Conservation (phyloP, 2,329 filamentous ascomycete genomes). For the Blumeria graminis region DNA sequence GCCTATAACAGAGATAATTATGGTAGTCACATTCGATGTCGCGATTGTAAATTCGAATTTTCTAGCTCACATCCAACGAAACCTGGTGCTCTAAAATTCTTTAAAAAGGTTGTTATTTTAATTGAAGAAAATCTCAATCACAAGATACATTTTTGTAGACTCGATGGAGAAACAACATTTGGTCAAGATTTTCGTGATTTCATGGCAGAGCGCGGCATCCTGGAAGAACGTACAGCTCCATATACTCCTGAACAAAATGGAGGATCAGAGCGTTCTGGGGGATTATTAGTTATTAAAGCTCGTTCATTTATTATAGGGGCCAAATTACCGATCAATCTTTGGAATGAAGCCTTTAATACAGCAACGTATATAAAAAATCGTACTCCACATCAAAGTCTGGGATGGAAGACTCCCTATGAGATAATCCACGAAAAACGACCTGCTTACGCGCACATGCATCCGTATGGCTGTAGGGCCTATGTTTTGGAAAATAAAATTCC, state of each 20-base stretch:
- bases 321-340: neutral
- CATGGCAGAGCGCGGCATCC: neutral
- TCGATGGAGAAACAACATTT: neutral
- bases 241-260: neutral
- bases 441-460: neutral
- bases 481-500: neutral
- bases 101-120: neutral
- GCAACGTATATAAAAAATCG: neutral
- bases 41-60: neutral
- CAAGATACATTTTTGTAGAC: neutral
- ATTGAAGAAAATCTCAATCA: neutral
- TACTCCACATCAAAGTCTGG: neutral
- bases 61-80: neutral
- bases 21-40: neutral
- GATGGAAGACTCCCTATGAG: neutral
- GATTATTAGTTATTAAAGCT: neutral
- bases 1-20: neutral
- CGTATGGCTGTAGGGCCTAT: neutral
- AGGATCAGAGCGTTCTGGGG: neutral
- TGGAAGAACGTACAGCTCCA: neutral
- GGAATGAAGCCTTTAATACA: neutral
- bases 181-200: neutral
- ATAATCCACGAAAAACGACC: neutral
- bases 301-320: neutral
- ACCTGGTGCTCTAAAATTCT: neutral